These are phyloP conservation scores for Euphorbia pulcherrima DNA, from an alignment of 345 rosid species.

Conservation along the genomic window DNA sequence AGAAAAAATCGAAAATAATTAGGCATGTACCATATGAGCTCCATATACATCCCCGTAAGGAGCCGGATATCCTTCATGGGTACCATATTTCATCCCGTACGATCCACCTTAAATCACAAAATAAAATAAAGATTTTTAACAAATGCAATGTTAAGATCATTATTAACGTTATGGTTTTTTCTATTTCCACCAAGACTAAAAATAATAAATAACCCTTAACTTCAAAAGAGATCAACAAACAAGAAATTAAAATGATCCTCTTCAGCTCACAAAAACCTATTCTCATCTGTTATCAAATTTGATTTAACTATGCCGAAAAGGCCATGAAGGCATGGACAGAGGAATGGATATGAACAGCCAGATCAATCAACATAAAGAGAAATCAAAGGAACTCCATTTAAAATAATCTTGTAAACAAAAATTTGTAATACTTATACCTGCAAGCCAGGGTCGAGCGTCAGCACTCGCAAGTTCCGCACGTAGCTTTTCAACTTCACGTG, in stretches of 20 bases:
- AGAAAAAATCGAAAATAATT: not conserved
- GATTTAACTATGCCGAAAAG: conserved; percentile 1
- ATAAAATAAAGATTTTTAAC: conserved; percentile 22
- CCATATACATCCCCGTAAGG: conserved; percentile 66
- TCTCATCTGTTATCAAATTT: not conserved
- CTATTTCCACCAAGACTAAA: not conserved
- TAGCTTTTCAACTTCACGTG: conserved; percentile 93
- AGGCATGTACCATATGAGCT: conserved; percentile 50
- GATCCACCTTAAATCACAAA: conserved; percentile 50
- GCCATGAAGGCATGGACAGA: not conserved
- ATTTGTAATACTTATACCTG: conserved; percentile 42
- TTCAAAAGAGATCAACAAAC: not conserved
- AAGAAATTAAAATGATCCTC: conserved; percentile 1
- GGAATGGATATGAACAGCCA: conserved; percentile 1
- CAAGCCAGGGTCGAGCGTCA: conserved; percentile 65
- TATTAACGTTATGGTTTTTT: not conserved
- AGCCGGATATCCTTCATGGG: conserved; percentile 48
- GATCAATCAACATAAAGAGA: not conserved
- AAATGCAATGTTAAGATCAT: not conserved
- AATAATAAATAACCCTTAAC: not conserved
- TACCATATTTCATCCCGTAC: conserved; percentile 59
- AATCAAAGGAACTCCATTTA: conserved; percentile 4
- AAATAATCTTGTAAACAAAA: conserved; percentile 5
- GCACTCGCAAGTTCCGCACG: conserved; percentile 68
- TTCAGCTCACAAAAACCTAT: not conserved